Base-by-base conservation (phyloP, 352 stramenopile species). In the Globisporangium cederbergense region DNA sequence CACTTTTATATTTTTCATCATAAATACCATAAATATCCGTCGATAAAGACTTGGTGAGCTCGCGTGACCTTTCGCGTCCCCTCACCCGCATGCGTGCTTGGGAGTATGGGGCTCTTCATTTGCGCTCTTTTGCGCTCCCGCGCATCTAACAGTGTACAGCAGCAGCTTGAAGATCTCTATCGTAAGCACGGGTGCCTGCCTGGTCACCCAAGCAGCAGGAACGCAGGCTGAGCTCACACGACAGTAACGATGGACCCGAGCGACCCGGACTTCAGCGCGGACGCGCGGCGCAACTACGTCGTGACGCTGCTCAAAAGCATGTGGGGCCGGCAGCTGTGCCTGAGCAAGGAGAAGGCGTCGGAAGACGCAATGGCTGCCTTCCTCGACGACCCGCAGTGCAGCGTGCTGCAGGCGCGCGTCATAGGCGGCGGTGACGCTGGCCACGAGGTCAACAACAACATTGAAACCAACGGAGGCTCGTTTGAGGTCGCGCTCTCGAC, bases 341-440 rank as follows among this genome's bases (percentile, higher is more conserved):
- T 92, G n/a, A 72, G 68, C 20, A 60, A 63, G 3, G 67, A 70
- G 34, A 82, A 88, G 32, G 32, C 53, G 20, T 80, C 74, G 0
- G 68, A 90, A 10, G 70, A 80, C 5, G 86, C 86, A 9, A 51
- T 95, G 40, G 75, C 60, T 9, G 62, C 69, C 40, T 96, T 96
- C 65, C 70, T 96, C 1, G 84, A 96, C 46, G 83, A 94, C 28
- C 68, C 81, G 9, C 81, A 78, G 46, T 91, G 79, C 52, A 67
- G 57, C 1, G 72, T 91, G 50, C 66, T 96, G 1, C 72, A 89
- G 25, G 87, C 83, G 25, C 72, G 73, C 16, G 50, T 71, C 1
- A 30, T 60, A 16, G 58, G 66, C 8, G 34, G 30, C 22, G 50
- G 70, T 28, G 25, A 28, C 7, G 32, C 8, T 42, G 36, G 36